Evolutionary conservation across 192 early-diverging fungal species (phyloP).

Genomic region (Physocladia obscura): DNA sequence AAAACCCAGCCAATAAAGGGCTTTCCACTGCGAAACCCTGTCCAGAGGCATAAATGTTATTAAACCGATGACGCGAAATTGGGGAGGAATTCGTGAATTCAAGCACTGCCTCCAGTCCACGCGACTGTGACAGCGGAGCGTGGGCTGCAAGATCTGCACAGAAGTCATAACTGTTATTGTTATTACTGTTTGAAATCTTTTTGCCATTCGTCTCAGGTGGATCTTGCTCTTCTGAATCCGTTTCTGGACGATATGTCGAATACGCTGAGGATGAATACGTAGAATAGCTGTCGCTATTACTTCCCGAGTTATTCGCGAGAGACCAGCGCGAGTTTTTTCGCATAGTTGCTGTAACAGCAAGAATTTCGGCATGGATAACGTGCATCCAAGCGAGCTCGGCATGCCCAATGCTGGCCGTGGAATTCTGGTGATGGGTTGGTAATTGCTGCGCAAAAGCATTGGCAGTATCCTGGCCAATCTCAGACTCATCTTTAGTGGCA

Average conservation of each 20-base stretch:
- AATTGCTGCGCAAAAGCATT: too few relatives aligned
- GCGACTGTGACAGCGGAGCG: not conserved
- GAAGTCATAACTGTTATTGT: not conserved
- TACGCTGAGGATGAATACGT: constrained; percentile 2
- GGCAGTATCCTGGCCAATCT: too few relatives aligned
- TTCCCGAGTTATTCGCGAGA: constrained; percentile 16
- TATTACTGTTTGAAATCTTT: not conserved
- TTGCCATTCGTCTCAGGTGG: not conserved
- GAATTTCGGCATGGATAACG: constrained; percentile 73
- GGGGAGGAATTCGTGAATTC: constrained; percentile 34
- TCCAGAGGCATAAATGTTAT: too few relatives aligned
- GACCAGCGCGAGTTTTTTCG: constrained; percentile 78
- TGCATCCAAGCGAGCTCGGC: constrained; percentile 68
- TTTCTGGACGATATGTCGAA: not conserved
- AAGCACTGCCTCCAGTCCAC: constrained; percentile 23
- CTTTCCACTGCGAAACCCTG: constrained; percentile 37
- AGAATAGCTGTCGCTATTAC: constrained; percentile 23
- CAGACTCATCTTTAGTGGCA: too few relatives aligned
- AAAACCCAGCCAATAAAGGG: constrained; percentile 69
- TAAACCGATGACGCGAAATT: too few relatives aligned
- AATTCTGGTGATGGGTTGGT: too few relatives aligned
- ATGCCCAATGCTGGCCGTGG: not conserved
- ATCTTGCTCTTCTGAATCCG: not conserved
- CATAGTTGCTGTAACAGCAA: constrained; percentile 74
- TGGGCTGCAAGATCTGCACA: not conserved